A percentile compares a stretch with the other conserved stretches of the same genome.
Evolutionary conservation across 2,329 filamentous ascomycete species (phyloP).

Genomic region (Calonectria pseudoreteaudii): DNA sequence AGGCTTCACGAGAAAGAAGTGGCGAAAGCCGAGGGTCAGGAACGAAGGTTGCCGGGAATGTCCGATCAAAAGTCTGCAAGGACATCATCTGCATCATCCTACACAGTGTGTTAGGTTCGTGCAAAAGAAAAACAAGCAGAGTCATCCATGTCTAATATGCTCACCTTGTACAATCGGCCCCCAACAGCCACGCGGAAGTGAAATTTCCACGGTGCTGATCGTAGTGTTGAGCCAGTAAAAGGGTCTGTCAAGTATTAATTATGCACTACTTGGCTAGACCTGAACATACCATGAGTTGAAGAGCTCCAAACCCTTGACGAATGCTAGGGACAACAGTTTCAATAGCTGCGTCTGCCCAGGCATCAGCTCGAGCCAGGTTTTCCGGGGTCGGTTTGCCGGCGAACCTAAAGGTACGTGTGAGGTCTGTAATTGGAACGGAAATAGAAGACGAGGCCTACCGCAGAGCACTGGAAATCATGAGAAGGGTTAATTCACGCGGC

Average conservation of each 20-base stretch:
- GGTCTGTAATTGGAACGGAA: no score
- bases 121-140: not conserved
- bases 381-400: not conserved
- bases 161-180: slow-evolving; percentile 5
- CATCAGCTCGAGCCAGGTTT: slow-evolving; percentile 6
- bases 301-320: slow-evolving; percentile 5
- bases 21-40: not conserved
- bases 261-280: not conserved
- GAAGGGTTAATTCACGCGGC: slow-evolving; percentile 5
- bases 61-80: slow-evolving; percentile 9
- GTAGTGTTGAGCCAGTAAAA: slow-evolving; percentile 1
- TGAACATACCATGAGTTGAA: slow-evolving; percentile 11
- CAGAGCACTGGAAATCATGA: slow-evolving; percentile 10
- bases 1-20: slow-evolving; percentile 6
- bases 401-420: not conserved
- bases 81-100: slow-evolving; percentile 20
- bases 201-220: slow-evolving; percentile 4
- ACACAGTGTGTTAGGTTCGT: not conserved
- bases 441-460: not conserved
- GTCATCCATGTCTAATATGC: not conserved
- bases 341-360: slow-evolving; percentile 9
- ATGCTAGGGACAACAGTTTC: not conserved
- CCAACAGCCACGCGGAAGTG: slow-evolving; percentile 10
- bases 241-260: not conserved
- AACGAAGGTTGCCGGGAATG: not conserved